A percentile compares a stretch with the other conserved stretches of the same genome.
Conservation (phyloP, 495 filamentous ascomycete genomes). For the Cercophora newfieldiana region DNA sequence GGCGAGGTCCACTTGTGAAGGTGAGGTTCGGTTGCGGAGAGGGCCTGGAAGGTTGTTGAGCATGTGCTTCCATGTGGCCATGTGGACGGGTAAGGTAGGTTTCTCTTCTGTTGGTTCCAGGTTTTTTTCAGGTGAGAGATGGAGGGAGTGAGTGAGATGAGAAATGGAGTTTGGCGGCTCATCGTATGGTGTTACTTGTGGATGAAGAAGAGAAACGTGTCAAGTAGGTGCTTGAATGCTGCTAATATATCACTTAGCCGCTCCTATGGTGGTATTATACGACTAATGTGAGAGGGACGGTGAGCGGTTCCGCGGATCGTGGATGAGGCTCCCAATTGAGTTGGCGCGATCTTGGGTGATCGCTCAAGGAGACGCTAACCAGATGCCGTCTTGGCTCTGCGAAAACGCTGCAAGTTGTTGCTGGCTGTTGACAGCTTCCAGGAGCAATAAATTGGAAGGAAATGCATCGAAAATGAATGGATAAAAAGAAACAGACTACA, state of each 20-base stretch:
- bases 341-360: not conserved
- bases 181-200: not conserved
- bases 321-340: not conserved
- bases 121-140: too few relatives aligned
- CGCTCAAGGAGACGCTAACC: not conserved
- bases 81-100: too few relatives aligned
- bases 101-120: too few relatives aligned
- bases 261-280: not conserved
- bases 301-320: not conserved
- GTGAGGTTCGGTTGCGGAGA: not conserved
- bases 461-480: not conserved
- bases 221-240: not conserved
- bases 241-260: not conserved
- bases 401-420: not conserved
- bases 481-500: not conserved
- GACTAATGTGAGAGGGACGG: not conserved
- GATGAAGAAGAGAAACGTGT: not conserved
- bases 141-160: not conserved
- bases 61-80: too few relatives aligned
- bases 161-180: not conserved
- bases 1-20: not conserved
- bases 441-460: not conserved
- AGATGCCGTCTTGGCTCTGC: not conserved
- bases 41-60: not conserved
- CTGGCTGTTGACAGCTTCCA: not conserved